phyloP scores from a whole-genome alignment of 768 basidiomycete species.

The Thelephora aurantiotincta region DNA sequence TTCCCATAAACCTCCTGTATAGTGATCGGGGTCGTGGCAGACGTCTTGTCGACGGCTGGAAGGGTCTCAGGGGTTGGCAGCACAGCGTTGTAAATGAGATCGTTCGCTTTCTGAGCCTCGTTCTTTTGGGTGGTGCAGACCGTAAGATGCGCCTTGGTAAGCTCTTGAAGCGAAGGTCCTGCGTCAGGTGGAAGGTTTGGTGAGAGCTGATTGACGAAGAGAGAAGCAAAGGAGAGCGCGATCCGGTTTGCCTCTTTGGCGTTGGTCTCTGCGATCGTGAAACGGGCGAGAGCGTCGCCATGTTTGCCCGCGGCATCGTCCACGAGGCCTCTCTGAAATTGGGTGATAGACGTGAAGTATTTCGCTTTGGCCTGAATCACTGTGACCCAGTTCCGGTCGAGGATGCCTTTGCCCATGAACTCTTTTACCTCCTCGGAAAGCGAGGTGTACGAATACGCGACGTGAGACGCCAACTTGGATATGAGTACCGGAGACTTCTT shows the following conservation, averaged over 20 bases:
- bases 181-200: conserved; percentile 84
- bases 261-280: conserved; percentile 57
- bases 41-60: conserved; percentile 68
- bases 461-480: conserved; percentile 73
- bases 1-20: conserved; percentile 92
- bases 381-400: conserved; percentile 89
- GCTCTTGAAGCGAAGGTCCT: conserved; percentile 62
- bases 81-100: conserved; percentile 92
- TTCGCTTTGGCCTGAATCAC: conserved; percentile 87
- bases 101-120: conserved; percentile 82
- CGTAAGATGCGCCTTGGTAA: conserved; percentile 71
- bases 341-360: conserved; percentile 72
- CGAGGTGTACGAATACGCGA: conserved; percentile 65
- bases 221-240: conserved; percentile 51
- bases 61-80: conserved; percentile 69
- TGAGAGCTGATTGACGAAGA: conserved; percentile 58
- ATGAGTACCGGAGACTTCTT: conserved; percentile 74
- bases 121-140: conserved; percentile 61
- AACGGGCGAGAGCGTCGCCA: conserved; percentile 75
- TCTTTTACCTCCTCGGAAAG: conserved; percentile 92
- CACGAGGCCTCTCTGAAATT: conserved; percentile 74
- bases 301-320: conserved; percentile 68
- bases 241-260: conserved; percentile 75
- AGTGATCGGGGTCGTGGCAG: conserved; percentile 70
- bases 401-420: conserved; percentile 91